Evolutionary conservation across 192 early-diverging fungal species (phyloP), one percentile per base, ranked within the genome.

Genomic region (Geosiphon pyriformis): DNA sequence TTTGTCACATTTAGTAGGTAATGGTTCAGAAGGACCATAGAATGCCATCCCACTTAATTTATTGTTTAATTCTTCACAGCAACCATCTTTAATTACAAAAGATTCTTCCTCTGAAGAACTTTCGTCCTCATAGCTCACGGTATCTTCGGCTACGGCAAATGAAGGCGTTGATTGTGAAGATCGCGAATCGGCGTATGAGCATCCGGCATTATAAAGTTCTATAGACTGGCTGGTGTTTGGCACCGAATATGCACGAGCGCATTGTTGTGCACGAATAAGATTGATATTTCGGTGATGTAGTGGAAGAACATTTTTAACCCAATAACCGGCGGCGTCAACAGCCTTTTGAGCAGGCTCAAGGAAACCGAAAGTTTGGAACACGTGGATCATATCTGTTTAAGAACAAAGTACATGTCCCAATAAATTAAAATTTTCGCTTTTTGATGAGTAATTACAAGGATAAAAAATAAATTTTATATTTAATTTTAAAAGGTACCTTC

Each of bases 371-470:
- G 26, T 35, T 37, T 65, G 63, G 42, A 65, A 65, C 26, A 65
- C 63, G 18, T 65, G 63, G 3, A 65, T 48, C 63, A 65, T 65
- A 65, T 65, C 63, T 65, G 23, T 55, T 12, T 12, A 7, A 55
- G 12, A 55, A 55, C 37, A 10, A 42, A 42, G 6, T 42, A 42
- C 37, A 42, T 42, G n/a, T n/a, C n/a, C n/a, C n/a, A n/a, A n/a
- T n/a, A n/a, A n/a, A n/a, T n/a, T n/a, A n/a, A n/a, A n/a, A n/a
- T n/a, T n/a, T 42, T 42, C 6, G 37, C 6, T 15, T 42, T 10
- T 42, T 15, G 37, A 42, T 42, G 37, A 42, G 37, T 10, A n/a
- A n/a, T 10, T 42, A 42, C 6, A 42, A 42, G 15, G 37, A 42
- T 6, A 42, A 42, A 6, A 6, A 42, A 42, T 42, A 6, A 42